Evolutionary conservation across 345 rosid genomes (phyloP).

Genomic region (Trapa bicornis): DNA sequence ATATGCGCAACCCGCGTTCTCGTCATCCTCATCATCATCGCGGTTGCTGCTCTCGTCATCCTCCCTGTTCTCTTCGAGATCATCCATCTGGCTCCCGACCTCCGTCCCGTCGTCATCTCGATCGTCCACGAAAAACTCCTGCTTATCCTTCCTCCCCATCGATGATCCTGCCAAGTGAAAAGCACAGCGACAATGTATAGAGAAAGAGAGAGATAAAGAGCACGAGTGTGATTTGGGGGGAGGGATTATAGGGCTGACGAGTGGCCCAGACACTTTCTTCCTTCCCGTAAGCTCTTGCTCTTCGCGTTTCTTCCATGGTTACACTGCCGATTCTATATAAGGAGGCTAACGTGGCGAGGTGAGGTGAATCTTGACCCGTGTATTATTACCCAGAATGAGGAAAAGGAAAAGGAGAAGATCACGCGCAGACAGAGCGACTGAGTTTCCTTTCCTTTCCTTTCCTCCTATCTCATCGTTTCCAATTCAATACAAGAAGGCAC

Average conservation of each 20-base stretch:
- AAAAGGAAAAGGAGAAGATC: not conserved
- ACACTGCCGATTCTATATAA: not conserved
- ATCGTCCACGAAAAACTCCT: slow-evolving; percentile 27
- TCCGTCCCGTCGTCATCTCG: slow-evolving; percentile 18
- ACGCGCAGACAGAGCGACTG: not conserved
- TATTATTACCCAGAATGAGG: not conserved
- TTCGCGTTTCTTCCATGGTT: not conserved
- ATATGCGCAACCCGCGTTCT: slow-evolving; percentile 9
- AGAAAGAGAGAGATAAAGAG: not conserved
- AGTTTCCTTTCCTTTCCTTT: no score
- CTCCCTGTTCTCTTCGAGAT: slow-evolving; percentile 24
- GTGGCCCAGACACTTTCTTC: not conserved
- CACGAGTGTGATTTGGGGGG: not conserved
- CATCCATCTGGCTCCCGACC: slow-evolving; percentile 23
- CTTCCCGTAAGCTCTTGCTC: not conserved
- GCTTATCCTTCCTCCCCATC: slow-evolving; percentile 14
- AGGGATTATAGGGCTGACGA: not conserved
- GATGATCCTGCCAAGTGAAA: not conserved
- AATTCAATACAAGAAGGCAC: no score
- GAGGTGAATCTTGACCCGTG: not conserved
- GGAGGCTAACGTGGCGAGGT: not conserved
- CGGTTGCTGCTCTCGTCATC: slow-evolving; percentile 13
- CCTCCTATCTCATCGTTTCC: not conserved
- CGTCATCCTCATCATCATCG: slow-evolving; percentile 25
- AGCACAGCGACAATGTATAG: not conserved